phyloP scores from a whole-genome alignment of 129 eudicot species.

The Pulicaria dysenterica region DNA sequence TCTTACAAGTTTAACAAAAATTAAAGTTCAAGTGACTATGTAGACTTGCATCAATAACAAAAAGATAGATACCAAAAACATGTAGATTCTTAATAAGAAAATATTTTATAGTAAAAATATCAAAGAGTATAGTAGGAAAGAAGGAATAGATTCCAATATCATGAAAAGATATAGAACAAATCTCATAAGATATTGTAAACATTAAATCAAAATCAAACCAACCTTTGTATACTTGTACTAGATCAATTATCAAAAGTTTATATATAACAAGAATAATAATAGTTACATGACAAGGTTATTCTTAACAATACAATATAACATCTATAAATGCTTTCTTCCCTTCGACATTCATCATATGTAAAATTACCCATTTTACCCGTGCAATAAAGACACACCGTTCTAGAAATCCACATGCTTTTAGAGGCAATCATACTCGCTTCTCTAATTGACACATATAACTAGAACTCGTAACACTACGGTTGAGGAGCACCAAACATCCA shows the following conservation, averaged over 20 bases:
- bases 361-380: slow-evolving; percentile 14
- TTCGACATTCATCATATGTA: neutral
- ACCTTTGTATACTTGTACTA: slow-evolving; percentile 38
- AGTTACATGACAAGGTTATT: slow-evolving; percentile 28
- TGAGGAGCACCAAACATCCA: neutral
- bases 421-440: no score
- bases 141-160: neutral
- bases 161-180: neutral
- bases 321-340: slow-evolving; percentile 33
- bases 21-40: neutral
- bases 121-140: neutral
- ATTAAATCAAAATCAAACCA: slow-evolving; percentile 20
- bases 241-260: slow-evolving; percentile 28
- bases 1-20: no score
- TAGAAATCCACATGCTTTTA: no score
- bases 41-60: neutral
- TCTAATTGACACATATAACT: no score
- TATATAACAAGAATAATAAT: slow-evolving; percentile 9
- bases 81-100: no score
- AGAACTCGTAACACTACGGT: no score
- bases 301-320: slow-evolving; percentile 23
- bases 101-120: no score
- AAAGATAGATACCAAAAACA: no score
- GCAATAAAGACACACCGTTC: neutral
- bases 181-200: neutral